Evolutionary conservation across 2,329 filamentous ascomycete genomes (phyloP), one percentile per base, ranked within the genome.

Genomic region (Aspergillus latus): DNA sequence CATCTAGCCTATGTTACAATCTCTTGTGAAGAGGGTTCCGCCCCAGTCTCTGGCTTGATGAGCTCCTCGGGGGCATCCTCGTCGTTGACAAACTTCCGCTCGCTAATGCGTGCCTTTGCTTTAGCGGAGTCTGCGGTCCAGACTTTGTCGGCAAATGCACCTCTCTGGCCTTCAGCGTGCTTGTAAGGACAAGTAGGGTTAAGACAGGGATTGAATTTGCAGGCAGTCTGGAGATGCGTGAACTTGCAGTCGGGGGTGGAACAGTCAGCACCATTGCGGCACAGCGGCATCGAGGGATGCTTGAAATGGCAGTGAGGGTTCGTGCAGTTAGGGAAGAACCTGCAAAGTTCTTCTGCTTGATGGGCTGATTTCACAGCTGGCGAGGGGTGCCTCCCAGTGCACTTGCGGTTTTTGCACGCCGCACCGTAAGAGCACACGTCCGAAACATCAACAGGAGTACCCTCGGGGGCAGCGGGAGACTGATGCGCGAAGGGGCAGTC

Each of bases 321-420:
- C 49, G 90, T 88, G 80, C 92, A 96, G 76, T 95, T 90, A 57
- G 92, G 91, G 73, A 85, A 96, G 80, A 92, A 96, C 69, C 88
- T 90, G 84, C 92, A 96, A 68, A 95, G 88, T 72, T 89, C 86
- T 72, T 94, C 89, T 57, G 86, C 83, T 75, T 96, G 89, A 71
- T 93, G 90, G 28, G 87, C 86, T 50, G 84, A 78, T 71, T 86
- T 90, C 64, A 89, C 84, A 5, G 93, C 92, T 1, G 94, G 94
- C 5, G 92, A 97, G 2, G 94, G 94, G 73, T 99, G 94, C 57
- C 91, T 89, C 30, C 84, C 92, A 7, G 89, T 89, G 70, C 94
- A 99, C 77, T 97, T 97, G 67, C 85, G 83, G 80, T 97, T 99
- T 77, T 94, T 96, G 84, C 94, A 99, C 7, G 92, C 92, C 2